Percentiles rank a stretch among this genome's conserved stretches.
Conservation (phyloP, 805 yeast genomes). For the Ogataea chonburiensis region DNA sequence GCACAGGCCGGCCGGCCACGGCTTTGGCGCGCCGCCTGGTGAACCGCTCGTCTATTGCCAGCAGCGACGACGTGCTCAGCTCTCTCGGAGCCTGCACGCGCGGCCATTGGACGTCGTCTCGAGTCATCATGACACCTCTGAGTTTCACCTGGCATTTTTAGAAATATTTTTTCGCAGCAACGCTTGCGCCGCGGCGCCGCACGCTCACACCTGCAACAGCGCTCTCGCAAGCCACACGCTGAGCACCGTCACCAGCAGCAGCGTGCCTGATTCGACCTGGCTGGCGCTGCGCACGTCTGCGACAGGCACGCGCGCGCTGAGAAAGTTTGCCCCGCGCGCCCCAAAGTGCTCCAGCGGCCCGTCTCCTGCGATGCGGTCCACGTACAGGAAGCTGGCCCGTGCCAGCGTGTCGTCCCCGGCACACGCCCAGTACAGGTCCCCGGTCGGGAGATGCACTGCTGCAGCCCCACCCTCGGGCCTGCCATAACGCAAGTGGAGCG, state of each 20-base stretch:
- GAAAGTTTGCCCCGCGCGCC: conserved; percentile 2
- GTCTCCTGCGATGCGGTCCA: conserved; percentile 8
- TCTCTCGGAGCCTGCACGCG: conserved; percentile 28
- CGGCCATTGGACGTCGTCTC: not conserved
- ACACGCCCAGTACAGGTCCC: conserved; percentile 31
- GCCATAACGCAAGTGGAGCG: conserved; percentile 34
- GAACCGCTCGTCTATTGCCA: no score
- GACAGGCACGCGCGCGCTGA: conserved; percentile 3
- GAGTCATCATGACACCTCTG: conserved; percentile 3
- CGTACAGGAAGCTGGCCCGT: conserved; percentile 24
- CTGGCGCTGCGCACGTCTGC: conserved; percentile 2
- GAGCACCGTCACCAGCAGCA: conserved; percentile 6
- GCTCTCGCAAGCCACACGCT: conserved; percentile 1
- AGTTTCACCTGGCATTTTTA: conserved; percentile 7
- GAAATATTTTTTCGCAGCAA: conserved; percentile 12
- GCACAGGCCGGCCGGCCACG: no score
- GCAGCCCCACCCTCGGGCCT: conserved; percentile 21
- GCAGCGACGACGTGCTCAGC: conserved; percentile 40
- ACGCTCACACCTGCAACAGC: conserved; percentile 5
- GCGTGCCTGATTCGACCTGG: conserved; percentile 3
- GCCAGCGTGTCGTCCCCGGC: conserved; percentile 11
- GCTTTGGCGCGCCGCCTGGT: no score
- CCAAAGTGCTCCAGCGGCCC: conserved; percentile 4
- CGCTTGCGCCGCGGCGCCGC: conserved; percentile 8
- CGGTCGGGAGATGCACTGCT: conserved; percentile 18